Conservation (phyloP, 352 stramenopile genomes). For the Phytophthora crassamura region DNA sequence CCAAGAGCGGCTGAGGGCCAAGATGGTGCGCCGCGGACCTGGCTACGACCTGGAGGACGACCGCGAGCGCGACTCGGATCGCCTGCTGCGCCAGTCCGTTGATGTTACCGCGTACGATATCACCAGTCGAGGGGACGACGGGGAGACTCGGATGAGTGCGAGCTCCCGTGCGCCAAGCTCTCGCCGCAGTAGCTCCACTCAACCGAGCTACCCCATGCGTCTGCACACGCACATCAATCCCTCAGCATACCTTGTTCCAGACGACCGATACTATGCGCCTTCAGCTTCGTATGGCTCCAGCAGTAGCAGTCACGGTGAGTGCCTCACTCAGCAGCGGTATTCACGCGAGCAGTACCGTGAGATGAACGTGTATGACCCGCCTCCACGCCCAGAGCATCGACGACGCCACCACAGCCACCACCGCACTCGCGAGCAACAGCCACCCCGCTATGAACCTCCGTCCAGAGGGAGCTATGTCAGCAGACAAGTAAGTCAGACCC, state of each 20-base stretch:
- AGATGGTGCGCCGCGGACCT: conserved; percentile 55
- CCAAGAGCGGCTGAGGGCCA: conserved; percentile 71
- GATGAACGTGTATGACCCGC: conserved; percentile 13
- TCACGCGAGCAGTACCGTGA: conserved; percentile 29
- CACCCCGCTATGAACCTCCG: conserved; percentile 17
- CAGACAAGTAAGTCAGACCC: conserved; percentile 10
- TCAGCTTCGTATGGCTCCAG: conserved; percentile 1
- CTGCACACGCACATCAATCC: conserved; percentile 43
- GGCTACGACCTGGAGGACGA: conserved; percentile 31
- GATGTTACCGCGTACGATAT: conserved; percentile 30
- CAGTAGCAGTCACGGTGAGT: conserved; percentile 4
- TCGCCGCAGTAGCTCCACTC: conserved; percentile 4
- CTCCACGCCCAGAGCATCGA: conserved; percentile 17
- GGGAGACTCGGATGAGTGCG: neutral
- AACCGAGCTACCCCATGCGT: conserved; percentile 20
- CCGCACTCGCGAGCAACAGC: conserved; percentile 15
- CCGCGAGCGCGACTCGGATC: conserved; percentile 24
- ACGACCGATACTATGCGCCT: conserved; percentile 22
- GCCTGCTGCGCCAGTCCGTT: conserved; percentile 18
- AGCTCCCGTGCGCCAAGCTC: conserved; percentile 7
- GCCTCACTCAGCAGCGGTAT: conserved; percentile 17
- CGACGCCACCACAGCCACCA: conserved; percentile 26
- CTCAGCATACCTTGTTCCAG: conserved; percentile 28
- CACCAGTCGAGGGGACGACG: conserved; percentile 11
- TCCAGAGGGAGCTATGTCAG: conserved; percentile 13